Percentiles rank a stretch among this genome's conserved stretches.
Evolutionary conservation across 1,139 yeast species (phyloP).

Genomic region (Scheffersomyces insectosa): DNA sequence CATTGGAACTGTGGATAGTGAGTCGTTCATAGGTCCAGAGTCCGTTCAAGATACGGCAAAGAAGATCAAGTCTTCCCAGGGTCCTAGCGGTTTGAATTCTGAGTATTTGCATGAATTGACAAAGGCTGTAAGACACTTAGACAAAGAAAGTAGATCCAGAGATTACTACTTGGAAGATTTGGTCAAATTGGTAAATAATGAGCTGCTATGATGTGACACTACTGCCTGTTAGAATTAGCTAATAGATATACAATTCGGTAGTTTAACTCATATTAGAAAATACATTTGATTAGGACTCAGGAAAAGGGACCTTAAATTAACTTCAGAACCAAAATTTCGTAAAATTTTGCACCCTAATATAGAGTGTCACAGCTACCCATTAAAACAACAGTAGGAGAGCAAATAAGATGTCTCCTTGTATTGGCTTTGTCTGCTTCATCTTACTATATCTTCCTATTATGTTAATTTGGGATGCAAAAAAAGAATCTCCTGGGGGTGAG

Average conservation of each 20-base stretch:
- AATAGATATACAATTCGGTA: too few relatives aligned
- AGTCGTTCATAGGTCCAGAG: slow-evolving; percentile 85
- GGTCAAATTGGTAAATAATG: slow-evolving; percentile 10
- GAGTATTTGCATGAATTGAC: slow-evolving; percentile 66
- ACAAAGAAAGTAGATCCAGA: slow-evolving; percentile 27
- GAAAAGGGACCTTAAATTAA: too few relatives aligned
- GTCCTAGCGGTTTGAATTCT: slow-evolving; percentile 80
- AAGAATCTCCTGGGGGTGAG: slow-evolving; percentile 75
- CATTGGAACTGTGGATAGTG: slow-evolving; percentile 80
- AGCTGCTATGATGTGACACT: neutral
- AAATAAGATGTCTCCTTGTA: too few relatives aligned
- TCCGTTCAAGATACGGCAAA: slow-evolving; percentile 55
- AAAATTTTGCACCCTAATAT: too few relatives aligned
- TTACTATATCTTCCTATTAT: neutral
- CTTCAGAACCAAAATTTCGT: too few relatives aligned
- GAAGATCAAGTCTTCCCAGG: slow-evolving; percentile 55
- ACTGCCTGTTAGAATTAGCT: too few relatives aligned
- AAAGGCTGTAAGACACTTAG: slow-evolving; percentile 52
- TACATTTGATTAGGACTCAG: too few relatives aligned
- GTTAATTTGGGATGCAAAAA: slow-evolving; percentile 18
- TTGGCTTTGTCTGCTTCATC: too few relatives aligned
- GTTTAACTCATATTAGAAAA: too few relatives aligned
- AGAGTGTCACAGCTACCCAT: too few relatives aligned
- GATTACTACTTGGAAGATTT: slow-evolving; percentile 44
- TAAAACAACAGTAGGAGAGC: too few relatives aligned